These are phyloP conservation scores for Ogataea degrootiae DNA, from an alignment of 805 yeast genomes.

Conservation along the genomic window DNA sequence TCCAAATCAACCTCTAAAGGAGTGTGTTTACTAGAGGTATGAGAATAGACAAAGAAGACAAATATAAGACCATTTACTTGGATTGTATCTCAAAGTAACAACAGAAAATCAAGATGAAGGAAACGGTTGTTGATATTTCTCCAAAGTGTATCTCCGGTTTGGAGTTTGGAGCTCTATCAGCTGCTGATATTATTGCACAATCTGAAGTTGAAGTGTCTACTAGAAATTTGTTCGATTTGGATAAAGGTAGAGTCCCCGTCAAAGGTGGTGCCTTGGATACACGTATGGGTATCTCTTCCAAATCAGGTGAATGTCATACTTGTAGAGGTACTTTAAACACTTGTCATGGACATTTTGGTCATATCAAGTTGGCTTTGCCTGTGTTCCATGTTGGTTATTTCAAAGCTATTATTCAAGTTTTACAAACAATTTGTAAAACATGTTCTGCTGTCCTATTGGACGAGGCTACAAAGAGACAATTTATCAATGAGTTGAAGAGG, in stretches of 20 bases:
- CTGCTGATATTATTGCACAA: constrained; percentile 86
- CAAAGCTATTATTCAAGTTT: constrained; percentile 80
- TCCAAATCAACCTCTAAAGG: background rate
- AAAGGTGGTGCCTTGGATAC: constrained; percentile 85
- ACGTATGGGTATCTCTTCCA: constrained; percentile 90
- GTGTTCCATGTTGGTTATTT: constrained; percentile 98
- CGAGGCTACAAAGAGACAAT: constrained; percentile 65
- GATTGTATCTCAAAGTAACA: background rate
- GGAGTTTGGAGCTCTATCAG: constrained; percentile 89
- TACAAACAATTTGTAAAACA: constrained; percentile 86
- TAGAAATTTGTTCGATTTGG: constrained; percentile 87
- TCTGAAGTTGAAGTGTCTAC: constrained; percentile 92
- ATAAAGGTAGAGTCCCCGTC: constrained; percentile 81
- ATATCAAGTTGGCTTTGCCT: constrained; percentile 86
- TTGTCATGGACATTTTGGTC: constrained; percentile 99
- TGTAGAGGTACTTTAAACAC: constrained; percentile 90
- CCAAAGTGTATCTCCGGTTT: constrained; percentile 89
- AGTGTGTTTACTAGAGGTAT: background rate
- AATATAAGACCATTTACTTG: background rate
- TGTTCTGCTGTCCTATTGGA: constrained; percentile 78
- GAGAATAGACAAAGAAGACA: background rate
- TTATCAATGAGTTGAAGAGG: constrained; percentile 71
- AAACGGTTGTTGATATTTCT: constrained; percentile 63
- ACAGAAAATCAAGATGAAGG: constrained; percentile 26
- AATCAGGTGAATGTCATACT: constrained; percentile 79